Percentiles rank a stretch among this genome's conserved stretches.
phyloP scores from a whole-genome alignment of 1,284 basidiomycete genomes.

The Flammula alnicola region DNA sequence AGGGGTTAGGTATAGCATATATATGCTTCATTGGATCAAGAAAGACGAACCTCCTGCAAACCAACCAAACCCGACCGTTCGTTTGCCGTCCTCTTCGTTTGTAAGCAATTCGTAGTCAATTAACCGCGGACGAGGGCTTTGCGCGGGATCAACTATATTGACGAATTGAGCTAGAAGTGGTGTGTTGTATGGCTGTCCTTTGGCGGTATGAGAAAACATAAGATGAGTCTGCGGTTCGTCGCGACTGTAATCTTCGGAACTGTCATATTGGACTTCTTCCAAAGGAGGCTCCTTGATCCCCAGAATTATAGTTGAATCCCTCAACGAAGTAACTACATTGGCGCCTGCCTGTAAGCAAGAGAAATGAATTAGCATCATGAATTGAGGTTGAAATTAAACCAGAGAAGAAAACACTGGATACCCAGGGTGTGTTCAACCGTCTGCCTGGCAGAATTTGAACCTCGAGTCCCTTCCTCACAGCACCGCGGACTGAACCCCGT shows the following conservation, averaged over 20 bases:
- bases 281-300: slow-evolving; percentile 90
- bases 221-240: slow-evolving; percentile 70
- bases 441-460: too few relatives aligned
- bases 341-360: slow-evolving; percentile 91
- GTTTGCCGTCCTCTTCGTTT: slow-evolving; percentile 60
- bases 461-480: too few relatives aligned
- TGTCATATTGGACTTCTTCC: slow-evolving; percentile 38
- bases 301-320: slow-evolving; percentile 73
- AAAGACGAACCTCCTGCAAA: slow-evolving; percentile 76
- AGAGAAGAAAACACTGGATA: too few relatives aligned
- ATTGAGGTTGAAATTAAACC: too few relatives aligned
- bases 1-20: not conserved
- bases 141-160: slow-evolving; percentile 43
- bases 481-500: too few relatives aligned
- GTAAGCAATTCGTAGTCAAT: slow-evolving; percentile 88
- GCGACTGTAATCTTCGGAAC: slow-evolving; percentile 70
- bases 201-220: slow-evolving; percentile 92
- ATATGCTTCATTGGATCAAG: slow-evolving; percentile 26
- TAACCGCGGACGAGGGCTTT: slow-evolving; percentile 49
- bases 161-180: slow-evolving; percentile 75
- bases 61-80: slow-evolving; percentile 82
- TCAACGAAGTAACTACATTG: slow-evolving; percentile 58
- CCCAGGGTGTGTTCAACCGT: too few relatives aligned
- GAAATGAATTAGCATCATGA: too few relatives aligned
- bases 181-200: slow-evolving; percentile 87